Base-by-base conservation (phyloP, 371 early-diverging fungal genomes). In the Apophysomyces trapeziformis region DNA sequence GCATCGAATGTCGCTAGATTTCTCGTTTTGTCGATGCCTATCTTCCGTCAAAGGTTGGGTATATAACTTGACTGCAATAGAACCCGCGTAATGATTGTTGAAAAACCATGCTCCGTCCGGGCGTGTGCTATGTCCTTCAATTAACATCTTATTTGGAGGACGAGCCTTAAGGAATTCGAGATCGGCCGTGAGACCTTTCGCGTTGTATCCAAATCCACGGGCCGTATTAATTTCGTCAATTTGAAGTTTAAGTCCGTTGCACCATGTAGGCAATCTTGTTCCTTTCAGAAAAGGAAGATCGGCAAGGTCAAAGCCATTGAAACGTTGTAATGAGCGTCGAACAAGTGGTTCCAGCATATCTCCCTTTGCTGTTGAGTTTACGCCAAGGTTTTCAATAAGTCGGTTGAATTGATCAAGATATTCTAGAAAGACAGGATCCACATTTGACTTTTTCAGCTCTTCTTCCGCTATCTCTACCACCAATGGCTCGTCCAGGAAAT, bases 251-350 rank as follows among this genome's bases (percentile, higher is more conserved):
- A 21, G 18, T 26, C 32, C 64, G 21, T 5, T 58, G 43, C 64
- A 68, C 68, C 64, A 68, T 50, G 18, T 11, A 43, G 68, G 68
- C 16, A 68, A 44, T n/a, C 38, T 57, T 36, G 64, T 21, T 56
- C 60, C 50, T 54, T 63, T 12, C 26, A 68, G 64, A 56, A 68
- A 68, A 63, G 68, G 68, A 39, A 68, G 68, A 63, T 68, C 68
- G 14, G 0, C 63, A 63, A 68, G 41, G 16, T 35, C 4, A 21
- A 41, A 45, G n/a, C 43, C 46, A 45, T 58, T 45, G 41, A 57
- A 68, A 18, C 64, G 60, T 54, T 39, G 59, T n/a, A 68, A 38
- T 7, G 60, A 38, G 38, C 47, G 37, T 39, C 64, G 56, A 41
- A 63, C 37, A 36, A 68, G 58, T 59, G 38, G 63, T 56, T 58